These are phyloP conservation scores for Kockiozyma suomiensis DNA, from an alignment of 805 yeast species.

Conservation along the genomic window DNA sequence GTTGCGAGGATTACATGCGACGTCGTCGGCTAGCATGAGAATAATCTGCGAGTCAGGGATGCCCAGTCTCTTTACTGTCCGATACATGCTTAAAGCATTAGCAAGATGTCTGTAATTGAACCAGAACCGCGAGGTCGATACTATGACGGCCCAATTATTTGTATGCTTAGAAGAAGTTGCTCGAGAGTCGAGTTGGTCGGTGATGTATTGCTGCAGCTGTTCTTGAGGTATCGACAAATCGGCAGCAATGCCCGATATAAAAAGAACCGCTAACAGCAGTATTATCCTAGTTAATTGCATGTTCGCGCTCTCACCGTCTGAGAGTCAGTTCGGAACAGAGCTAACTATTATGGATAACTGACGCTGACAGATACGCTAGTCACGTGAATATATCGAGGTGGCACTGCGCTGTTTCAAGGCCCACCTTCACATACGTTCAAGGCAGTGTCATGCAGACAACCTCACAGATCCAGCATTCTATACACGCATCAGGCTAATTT, in stretches of 20 bases:
- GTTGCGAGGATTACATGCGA: constrained; percentile 95
- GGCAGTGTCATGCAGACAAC: too few relatives aligned
- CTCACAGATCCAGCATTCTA: too few relatives aligned
- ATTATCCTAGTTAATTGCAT: background rate
- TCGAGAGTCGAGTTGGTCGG: constrained; percentile 2
- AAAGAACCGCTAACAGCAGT: background rate
- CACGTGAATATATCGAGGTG: too few relatives aligned
- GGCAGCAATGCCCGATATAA: background rate
- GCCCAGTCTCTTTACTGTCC: constrained; percentile 94
- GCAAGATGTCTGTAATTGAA: constrained; percentile 98
- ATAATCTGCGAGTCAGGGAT: constrained; percentile 98
- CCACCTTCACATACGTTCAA: too few relatives aligned
- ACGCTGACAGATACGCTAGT: too few relatives aligned
- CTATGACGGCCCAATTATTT: constrained; percentile 66
- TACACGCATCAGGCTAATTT: too few relatives aligned
- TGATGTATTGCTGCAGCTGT: constrained; percentile 1
- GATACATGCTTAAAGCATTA: constrained; percentile 86
- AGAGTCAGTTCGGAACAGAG: too few relatives aligned
- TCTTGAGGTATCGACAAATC: background rate
- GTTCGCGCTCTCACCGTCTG: too few relatives aligned
- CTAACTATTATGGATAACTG: too few relatives aligned
- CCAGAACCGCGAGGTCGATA: constrained; percentile 97
- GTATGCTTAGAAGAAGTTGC: constrained; percentile 1
- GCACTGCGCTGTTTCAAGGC: too few relatives aligned
- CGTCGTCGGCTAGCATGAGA: constrained; percentile 93